Evolutionary conservation across 2,329 filamentous ascomycete species (phyloP).

Genomic region (Zymoseptoria brevis): DNA sequence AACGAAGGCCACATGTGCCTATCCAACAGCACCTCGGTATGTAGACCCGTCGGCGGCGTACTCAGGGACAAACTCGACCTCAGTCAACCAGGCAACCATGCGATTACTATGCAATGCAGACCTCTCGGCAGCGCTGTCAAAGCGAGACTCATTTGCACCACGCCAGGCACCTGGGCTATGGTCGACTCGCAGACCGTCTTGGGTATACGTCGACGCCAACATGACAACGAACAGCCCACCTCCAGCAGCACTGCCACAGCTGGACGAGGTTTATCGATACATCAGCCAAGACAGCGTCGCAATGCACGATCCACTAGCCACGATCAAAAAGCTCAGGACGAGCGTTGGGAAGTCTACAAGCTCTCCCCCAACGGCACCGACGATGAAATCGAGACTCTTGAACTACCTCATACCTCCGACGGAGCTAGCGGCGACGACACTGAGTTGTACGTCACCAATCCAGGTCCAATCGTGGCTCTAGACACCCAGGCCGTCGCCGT

Average conservation of each 20-base stretch:
- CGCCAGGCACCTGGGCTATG: constrained; percentile 17
- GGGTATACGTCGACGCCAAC: constrained; percentile 19
- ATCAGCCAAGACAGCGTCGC: constrained; percentile 8
- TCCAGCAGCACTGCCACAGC: not conserved
- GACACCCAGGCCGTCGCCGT: constrained; percentile 60
- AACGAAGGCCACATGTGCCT: too few species aligned
- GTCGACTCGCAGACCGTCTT: constrained; percentile 19
- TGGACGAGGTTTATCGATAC: constrained; percentile 3
- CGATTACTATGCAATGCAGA: constrained; percentile 2
- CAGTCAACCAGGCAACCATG: too few species aligned
- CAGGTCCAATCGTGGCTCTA: constrained; percentile 57
- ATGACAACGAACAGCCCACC: constrained; percentile 2
- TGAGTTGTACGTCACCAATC: constrained; percentile 55
- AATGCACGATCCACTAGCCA: constrained; percentile 9
- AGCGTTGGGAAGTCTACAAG: constrained; percentile 49
- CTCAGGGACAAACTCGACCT: constrained; percentile 35
- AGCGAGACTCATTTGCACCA: constrained; percentile 6
- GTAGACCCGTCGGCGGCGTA: not conserved
- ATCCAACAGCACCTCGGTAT: too few species aligned
- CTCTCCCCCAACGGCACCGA: constrained; percentile 31
- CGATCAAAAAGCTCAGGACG: constrained; percentile 12
- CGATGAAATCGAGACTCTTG: constrained; percentile 38
- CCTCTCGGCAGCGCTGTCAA: constrained; percentile 7
- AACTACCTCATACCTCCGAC: constrained; percentile 21
- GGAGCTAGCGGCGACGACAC: constrained; percentile 35